These are phyloP conservation scores for Mallotus repandus DNA, from an alignment of 441 rosid species.

Conservation along the genomic window DNA sequence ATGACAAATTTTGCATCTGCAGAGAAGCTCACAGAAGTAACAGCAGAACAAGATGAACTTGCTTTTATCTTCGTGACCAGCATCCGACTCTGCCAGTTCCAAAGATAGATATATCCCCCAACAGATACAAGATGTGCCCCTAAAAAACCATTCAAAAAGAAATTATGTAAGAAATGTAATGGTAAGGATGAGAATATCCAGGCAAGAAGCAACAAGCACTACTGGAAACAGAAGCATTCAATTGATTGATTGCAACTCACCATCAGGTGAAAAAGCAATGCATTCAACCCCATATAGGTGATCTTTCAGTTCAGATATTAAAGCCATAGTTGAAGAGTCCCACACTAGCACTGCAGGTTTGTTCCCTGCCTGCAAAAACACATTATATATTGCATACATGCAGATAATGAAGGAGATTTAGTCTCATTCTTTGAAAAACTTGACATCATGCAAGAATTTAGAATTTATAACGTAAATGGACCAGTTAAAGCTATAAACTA, in stretches of 20 bases:
- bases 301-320: constrained; percentile 70
- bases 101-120: constrained; percentile 80
- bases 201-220: neutral
- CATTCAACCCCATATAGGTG: constrained; percentile 76
- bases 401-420: neutral
- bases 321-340: constrained; percentile 46
- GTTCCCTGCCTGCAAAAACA: constrained; percentile 59
- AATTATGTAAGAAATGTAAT: neutral
- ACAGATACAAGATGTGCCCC: constrained; percentile 76
- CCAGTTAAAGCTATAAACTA: neutral
- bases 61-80: constrained; percentile 73
- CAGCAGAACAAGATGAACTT: constrained; percentile 53
- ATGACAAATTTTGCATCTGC: constrained; percentile 58
- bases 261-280: constrained; percentile 82
- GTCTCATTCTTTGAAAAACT: neutral
- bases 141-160: constrained; percentile 29
- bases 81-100: constrained; percentile 69
- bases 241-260: constrained; percentile 38
- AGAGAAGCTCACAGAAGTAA: constrained; percentile 70
- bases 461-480: neutral
- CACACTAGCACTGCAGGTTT: constrained; percentile 83
- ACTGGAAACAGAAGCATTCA: constrained; percentile 4
- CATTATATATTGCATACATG: constrained; percentile 20
- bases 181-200: neutral
- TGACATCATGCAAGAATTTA: neutral